A percentile compares a stretch with the other conserved stretches of the same genome.
Conservation (phyloP, 1,284 basidiomycete genomes). For the Tylopilus orsonianus region DNA sequence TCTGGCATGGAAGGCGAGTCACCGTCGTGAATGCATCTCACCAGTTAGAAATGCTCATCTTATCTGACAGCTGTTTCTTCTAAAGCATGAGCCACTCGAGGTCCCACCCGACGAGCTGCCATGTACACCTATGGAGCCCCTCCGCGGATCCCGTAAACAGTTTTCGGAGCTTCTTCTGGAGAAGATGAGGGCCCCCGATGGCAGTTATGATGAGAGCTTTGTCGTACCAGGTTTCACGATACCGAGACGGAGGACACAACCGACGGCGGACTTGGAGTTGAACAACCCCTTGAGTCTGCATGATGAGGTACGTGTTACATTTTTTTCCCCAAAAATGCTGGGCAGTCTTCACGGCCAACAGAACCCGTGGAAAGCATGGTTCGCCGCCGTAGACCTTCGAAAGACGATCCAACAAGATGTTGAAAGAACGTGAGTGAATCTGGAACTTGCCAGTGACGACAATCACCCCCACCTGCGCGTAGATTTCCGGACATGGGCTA, state of each 20-base stretch:
- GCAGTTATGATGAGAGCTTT: conserved; percentile 70
- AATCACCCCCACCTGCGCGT: conserved; percentile 4
- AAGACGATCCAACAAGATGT: conserved; percentile 91
- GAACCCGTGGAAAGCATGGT: conserved; percentile 95
- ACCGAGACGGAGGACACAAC: conserved; percentile 37
- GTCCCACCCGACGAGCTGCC: conserved; percentile 44
- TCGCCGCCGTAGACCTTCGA: conserved; percentile 80
- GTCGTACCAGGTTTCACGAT: conserved; percentile 49
- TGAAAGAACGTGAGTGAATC: conserved; percentile 73
- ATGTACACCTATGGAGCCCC: conserved; percentile 43
- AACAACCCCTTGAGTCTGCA: conserved; percentile 89
- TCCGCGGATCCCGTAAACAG: conserved; percentile 48
- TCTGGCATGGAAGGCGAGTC: conserved; percentile 73
- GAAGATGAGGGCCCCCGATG: conserved; percentile 76
- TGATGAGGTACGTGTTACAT: conserved; percentile 55
- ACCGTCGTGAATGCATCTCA: conserved; percentile 9
- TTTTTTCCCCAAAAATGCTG: neutral
- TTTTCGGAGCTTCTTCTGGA: conserved; percentile 56
- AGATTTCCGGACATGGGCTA: conserved; percentile 91
- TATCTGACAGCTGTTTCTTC: conserved; percentile 56
- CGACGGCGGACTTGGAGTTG: conserved; percentile 53
- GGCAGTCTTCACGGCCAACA: conserved; percentile 32
- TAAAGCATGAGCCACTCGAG: conserved; percentile 57
- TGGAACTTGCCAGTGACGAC: conserved; percentile 3
- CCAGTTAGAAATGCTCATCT: conserved; percentile 6